Evolutionary conservation across 2,329 filamentous ascomycete genomes (phyloP).

Genomic region (Verticillium zaregamsianum): DNA sequence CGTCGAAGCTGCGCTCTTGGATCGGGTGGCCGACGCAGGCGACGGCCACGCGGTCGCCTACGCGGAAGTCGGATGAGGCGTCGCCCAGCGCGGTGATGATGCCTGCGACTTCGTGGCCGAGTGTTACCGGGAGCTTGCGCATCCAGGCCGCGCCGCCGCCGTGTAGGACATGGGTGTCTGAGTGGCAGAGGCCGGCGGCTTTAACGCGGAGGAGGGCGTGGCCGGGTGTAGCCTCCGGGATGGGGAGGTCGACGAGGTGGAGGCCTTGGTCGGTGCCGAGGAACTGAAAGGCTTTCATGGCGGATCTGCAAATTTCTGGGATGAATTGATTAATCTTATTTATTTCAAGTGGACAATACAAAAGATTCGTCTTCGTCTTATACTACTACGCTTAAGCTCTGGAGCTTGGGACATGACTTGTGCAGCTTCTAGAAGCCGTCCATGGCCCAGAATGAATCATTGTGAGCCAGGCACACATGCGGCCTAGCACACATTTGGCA

Average conservation of each 20-base stretch:
- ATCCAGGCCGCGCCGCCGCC: conserved; percentile 10
- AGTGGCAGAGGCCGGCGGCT: conserved; percentile 9
- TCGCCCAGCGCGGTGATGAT: background rate
- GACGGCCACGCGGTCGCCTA: conserved; percentile 6
- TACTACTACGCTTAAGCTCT: too few species aligned
- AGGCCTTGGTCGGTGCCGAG: conserved; percentile 4
- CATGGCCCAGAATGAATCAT: too few species aligned
- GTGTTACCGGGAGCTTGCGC: conserved; percentile 3
- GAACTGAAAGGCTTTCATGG: conserved; percentile 7
- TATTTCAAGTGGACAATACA: too few species aligned
- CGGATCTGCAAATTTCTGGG: background rate
- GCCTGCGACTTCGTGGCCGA: conserved; percentile 9
- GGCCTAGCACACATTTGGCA: conserved; percentile 4
- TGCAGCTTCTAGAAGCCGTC: too few species aligned
- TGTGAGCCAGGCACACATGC: too few species aligned
- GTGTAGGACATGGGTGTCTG: conserved; percentile 9
- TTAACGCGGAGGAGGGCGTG: conserved; percentile 4
- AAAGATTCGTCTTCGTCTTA: too few species aligned
- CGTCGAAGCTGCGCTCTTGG: conserved; percentile 1
- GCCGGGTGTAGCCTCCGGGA: background rate
- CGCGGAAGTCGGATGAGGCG: background rate
- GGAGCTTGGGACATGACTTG: too few species aligned
- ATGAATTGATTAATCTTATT: too few species aligned
- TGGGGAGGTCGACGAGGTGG: background rate
- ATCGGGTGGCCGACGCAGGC: conserved; percentile 9